Base-by-base conservation (phyloP, 176 grass and related monocot species). In the Neostapfia colusana region DNA sequence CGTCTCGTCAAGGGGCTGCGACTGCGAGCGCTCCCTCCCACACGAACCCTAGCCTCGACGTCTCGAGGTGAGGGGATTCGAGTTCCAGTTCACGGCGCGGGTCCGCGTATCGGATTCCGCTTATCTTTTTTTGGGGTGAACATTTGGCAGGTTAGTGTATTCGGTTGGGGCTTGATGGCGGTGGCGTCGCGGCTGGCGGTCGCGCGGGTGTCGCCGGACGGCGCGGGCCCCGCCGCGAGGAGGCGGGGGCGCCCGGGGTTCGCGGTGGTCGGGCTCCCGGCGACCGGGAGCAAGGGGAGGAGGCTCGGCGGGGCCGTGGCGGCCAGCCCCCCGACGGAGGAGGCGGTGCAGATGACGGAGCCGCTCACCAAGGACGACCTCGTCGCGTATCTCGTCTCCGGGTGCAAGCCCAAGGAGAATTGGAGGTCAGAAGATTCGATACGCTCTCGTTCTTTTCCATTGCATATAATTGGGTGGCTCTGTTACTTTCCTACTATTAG, bases 341-440 rank as follows among this genome's bases (percentile, higher is more conserved):
- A 95, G 69, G 82, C 83, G 0, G 89, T 84, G 80, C 83, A 88
- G 74, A 28, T 58, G 54, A 88, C 85, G 53, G 95, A 95, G 69
- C 95, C 95, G 17, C 83, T 99, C 51, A 95, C 89, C 56, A 99
- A 90, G 84, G 92, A 95, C 4, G 95, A 99, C 80, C 92, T 99
- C 49, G 73, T 99, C 37, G 83, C 55, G 2, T 99, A 99, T 70
- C 86, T 99, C 63, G 87, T 55, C 55, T 95, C 95, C 56, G 95
- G 95, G 14, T 95, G 95, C 83, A 99, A 99, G 77, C 59, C 89
- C 27, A 92, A 92, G 76, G 91, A 95, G 60, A 85, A 83, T 59
- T 95, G 91, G 91, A 95, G 95, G 95, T 98, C 76, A 72, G 63
- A 14, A 36, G 14, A 17, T 67, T 64, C 56, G 0, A 0, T 31